phyloP scores from a whole-genome alignment of 441 rosid genomes.

The Adansonia rubrostipa region DNA sequence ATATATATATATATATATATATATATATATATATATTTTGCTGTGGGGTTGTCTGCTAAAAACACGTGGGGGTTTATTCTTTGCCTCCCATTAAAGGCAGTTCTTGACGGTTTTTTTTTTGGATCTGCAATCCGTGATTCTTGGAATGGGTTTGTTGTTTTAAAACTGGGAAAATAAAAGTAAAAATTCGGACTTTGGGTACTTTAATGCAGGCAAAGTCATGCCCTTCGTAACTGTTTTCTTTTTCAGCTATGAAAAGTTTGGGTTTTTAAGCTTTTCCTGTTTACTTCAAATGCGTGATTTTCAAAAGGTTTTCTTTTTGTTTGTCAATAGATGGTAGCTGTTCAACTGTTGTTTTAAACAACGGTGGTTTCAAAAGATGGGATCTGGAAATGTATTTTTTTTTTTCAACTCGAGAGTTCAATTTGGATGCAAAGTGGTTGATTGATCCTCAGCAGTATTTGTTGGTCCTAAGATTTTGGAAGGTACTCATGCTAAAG shows the following conservation, averaged over 20 bases:
- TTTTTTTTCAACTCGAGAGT: conserved; percentile 51
- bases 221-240: not conserved
- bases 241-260: conserved; percentile 12
- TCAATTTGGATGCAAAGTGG: conserved; percentile 81
- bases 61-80: conserved; percentile 39
- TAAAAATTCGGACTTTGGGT: not conserved
- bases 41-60: conserved; percentile 21
- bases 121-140: conserved; percentile 45
- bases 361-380: conserved; percentile 27
- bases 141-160: conserved; percentile 29
- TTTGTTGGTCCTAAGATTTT: conserved; percentile 97
- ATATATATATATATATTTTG: not conserved
- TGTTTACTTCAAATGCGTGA: not conserved
- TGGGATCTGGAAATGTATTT: conserved; percentile 85
- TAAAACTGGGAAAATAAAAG: conserved; percentile 19
- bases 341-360: conserved; percentile 16
- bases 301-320: conserved; percentile 27
- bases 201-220: too few species aligned
- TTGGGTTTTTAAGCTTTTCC: not conserved
- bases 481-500: conserved; percentile 98
- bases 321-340: conserved; percentile 37
- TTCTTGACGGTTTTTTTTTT: conserved; percentile 45
- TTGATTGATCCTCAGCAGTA: conserved; percentile 80
- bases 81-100: conserved; percentile 40
- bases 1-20: too few species aligned